Evolutionary conservation across 768 basidiomycete genomes (phyloP), one percentile per base, ranked within the genome.

Genomic region (Antrodiella citrinella): DNA sequence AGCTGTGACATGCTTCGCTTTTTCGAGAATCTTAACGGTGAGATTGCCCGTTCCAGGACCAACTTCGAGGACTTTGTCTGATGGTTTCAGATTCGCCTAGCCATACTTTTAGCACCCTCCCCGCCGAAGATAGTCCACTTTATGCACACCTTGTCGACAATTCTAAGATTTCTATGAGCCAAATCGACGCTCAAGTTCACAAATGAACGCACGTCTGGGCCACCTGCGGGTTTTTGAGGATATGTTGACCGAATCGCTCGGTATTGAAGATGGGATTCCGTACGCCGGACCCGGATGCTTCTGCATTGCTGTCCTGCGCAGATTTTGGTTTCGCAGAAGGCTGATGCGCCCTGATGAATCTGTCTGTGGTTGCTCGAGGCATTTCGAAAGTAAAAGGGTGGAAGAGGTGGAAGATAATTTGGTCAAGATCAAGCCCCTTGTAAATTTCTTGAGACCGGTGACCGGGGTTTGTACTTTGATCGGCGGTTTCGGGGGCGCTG

Each of bases 41-140:
- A 98, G 67, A 65, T 99, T 98, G 56, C 96, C 95, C 5, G 95
- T 97, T 68, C 95, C 95, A 11, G 95, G 94, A 61, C 94, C 95
- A 44, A 98, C 92, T 70, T 98, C 95, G 45, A 99, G 81, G 26
- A 98, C 93, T 59, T 90, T 87, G 67, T 98, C 95, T 15, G 94
- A 94, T 1, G 92, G 89, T 53, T 87, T 85, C 38, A 99, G 71
- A 61, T 89, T 91, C 1, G 95, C 94, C 86, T 96, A 49, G 15
- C 26, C 25, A 13, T 15, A 21, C 47, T 18, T 26, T 10, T 3
- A 44, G 20, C 22, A 20, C 46, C 4, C 22, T 22, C 25, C 20
- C 7, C 12, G 44, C 35, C 39, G 24, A 11, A 13, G 4, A 4
- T 35, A 5, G 19, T 3, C 1, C 21, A 22, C 25, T 13, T 2